Conservation (phyloP, 108 stramenopile species). For the Cyclotella kingstonii region DNA sequence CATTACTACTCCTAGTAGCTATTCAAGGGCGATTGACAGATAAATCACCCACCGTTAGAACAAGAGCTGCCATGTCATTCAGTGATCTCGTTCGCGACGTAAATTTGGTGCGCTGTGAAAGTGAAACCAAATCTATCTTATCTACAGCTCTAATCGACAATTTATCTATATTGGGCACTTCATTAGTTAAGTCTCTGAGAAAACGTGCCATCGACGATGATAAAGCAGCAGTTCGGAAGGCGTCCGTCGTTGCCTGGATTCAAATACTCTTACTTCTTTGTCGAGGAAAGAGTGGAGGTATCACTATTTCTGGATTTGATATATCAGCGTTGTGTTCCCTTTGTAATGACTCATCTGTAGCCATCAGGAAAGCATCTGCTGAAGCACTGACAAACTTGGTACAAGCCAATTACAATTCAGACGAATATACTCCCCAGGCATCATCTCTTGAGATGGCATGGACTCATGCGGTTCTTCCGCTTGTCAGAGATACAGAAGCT, state of each 20-base stretch:
- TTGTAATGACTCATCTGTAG: constrained; percentile 67
- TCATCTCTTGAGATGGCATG: constrained; percentile 59
- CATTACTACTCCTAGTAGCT: constrained; percentile 36
- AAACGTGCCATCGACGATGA: constrained; percentile 64
- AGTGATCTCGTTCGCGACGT: constrained; percentile 36
- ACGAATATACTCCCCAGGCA: constrained; percentile 24
- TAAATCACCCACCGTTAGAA: constrained; percentile 69
- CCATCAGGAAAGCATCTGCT: constrained; percentile 72
- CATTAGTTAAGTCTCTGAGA: constrained; percentile 45
- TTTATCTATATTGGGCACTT: constrained; percentile 32
- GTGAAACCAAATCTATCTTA: constrained; percentile 4
- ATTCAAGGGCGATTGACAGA: constrained; percentile 67
- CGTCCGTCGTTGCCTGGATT: constrained; percentile 56
- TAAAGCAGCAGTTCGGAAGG: constrained; percentile 68
- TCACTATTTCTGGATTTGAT: constrained; percentile 45
- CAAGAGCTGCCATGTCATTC: constrained; percentile 63
- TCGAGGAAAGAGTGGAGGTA: constrained; percentile 21
- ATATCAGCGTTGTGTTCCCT: constrained; percentile 57
- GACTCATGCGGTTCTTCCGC: constrained; percentile 68
- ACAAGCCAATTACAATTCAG: constrained; percentile 29
- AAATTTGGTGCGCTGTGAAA: constrained; percentile 10
- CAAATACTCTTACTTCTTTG: constrained; percentile 48
- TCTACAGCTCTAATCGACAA: constrained; percentile 36
- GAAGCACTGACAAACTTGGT: constrained; percentile 66
- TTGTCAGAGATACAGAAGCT: constrained; percentile 69